phyloP scores from a whole-genome alignment of 768 basidiomycete species.

The Xerocomus spinulosus region DNA sequence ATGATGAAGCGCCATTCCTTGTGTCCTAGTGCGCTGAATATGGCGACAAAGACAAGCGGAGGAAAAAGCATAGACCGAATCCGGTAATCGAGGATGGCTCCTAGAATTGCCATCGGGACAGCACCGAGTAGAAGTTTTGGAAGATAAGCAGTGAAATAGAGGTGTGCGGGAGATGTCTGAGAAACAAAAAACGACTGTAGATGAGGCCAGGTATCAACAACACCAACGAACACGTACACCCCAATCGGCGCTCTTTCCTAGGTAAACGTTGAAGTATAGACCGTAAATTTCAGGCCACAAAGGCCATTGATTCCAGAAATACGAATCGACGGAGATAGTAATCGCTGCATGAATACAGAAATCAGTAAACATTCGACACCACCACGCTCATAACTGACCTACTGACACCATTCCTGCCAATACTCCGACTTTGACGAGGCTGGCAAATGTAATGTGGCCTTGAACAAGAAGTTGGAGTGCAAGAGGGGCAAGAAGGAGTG shows the following conservation, averaged over 20 bases:
- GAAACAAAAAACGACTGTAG: neutral
- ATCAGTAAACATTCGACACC: neutral
- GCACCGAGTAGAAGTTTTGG: constrained; percentile 75
- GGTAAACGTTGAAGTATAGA: constrained; percentile 78
- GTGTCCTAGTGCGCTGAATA: constrained; percentile 78
- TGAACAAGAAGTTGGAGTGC: constrained; percentile 48
- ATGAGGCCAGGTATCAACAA: constrained; percentile 3
- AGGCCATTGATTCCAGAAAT: constrained; percentile 70
- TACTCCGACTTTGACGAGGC: constrained; percentile 47
- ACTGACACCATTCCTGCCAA: constrained; percentile 46
- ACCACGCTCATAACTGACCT: constrained; percentile 36
- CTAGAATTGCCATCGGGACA: constrained; percentile 56
- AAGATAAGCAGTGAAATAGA: constrained; percentile 63
- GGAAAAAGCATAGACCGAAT: constrained; percentile 50
- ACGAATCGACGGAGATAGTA: constrained; percentile 71
- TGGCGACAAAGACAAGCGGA: constrained; percentile 46
- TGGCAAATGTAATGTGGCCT: constrained; percentile 39
- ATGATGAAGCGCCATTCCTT: constrained; percentile 98
- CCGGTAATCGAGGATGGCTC: constrained; percentile 43
- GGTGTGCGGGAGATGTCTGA: constrained; percentile 66
- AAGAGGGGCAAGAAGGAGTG: constrained; percentile 59
- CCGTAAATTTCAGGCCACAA: constrained; percentile 86
- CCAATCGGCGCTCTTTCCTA: constrained; percentile 89
- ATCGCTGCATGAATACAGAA: constrained; percentile 37
- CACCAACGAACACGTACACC: constrained; percentile 53